Conservation (phyloP, 176 grass and related monocot species). For the Oryza glaberrima region DNA sequence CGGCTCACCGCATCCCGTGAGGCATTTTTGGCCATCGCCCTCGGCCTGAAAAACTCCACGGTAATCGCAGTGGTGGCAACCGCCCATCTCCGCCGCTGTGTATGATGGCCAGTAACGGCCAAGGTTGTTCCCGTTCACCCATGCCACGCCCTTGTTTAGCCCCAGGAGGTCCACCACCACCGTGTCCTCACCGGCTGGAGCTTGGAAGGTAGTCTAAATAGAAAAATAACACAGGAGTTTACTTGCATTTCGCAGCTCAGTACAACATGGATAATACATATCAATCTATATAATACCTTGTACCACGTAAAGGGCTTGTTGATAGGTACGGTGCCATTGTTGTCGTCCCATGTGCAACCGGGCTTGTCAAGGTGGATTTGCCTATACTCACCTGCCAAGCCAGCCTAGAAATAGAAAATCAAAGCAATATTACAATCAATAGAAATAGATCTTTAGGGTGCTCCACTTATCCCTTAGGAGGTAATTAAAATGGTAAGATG, state of each 20-base stretch:
- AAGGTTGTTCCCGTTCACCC: slow-evolving; percentile 89
- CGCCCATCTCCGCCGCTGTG: slow-evolving; percentile 35
- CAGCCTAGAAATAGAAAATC: slow-evolving; percentile 9
- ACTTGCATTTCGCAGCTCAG: neutral
- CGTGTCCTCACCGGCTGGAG: slow-evolving; percentile 47
- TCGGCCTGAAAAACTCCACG: slow-evolving; percentile 47
- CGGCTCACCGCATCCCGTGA: slow-evolving; percentile 64
- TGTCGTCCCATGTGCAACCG: slow-evolving; percentile 24
- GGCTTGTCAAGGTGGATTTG: slow-evolving; percentile 51
- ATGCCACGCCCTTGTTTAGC: slow-evolving; percentile 66
- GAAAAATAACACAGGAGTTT: too few relatives aligned
- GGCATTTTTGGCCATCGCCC: slow-evolving; percentile 47
- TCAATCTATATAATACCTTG: slow-evolving; percentile 47
- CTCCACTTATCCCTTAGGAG: too few relatives aligned
- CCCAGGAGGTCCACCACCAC: slow-evolving; percentile 69
- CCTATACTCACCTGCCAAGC: slow-evolving; percentile 62
- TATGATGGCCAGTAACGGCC: slow-evolving; percentile 75
- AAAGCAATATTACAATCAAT: too few relatives aligned
- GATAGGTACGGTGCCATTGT: slow-evolving; percentile 43
- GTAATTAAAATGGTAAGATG: too few relatives aligned
- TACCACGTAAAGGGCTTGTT: slow-evolving; percentile 84
- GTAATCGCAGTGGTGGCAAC: slow-evolving; percentile 61
- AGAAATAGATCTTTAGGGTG: too few relatives aligned
- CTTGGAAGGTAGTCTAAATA: slow-evolving; percentile 42
- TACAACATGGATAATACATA: neutral